A percentile compares a stretch with the other conserved stretches of the same genome.
Conservation (phyloP, 2,329 filamentous ascomycete genomes). For the Nemania sp. region DNA sequence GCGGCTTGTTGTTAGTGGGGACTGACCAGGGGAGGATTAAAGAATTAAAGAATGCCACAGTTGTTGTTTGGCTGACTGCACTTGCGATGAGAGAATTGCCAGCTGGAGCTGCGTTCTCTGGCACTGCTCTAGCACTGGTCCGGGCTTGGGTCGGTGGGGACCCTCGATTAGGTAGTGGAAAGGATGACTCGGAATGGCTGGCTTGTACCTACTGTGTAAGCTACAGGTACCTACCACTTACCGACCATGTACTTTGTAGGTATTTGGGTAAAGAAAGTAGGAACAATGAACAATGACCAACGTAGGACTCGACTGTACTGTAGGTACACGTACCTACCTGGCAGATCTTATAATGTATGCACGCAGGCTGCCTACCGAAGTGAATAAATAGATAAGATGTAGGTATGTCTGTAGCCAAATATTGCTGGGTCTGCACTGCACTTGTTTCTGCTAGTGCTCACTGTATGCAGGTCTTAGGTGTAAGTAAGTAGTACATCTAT, state of each 20-base stretch:
- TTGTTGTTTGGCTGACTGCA: neutral
- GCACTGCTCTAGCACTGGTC: neutral
- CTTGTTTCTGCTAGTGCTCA: neutral
- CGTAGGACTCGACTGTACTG: too few relatives aligned
- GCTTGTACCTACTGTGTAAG: neutral
- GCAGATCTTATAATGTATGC: too few relatives aligned
- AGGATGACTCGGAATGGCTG: constrained; percentile 11
- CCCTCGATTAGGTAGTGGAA: constrained; percentile 1
- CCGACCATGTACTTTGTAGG: too few relatives aligned
- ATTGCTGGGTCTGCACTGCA: neutral
- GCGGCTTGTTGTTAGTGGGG: constrained; percentile 15
- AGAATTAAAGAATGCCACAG: constrained; percentile 22
- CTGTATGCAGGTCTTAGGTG: neutral
- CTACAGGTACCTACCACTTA: too few relatives aligned
- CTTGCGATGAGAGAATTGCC: neutral
- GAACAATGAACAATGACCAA: neutral
- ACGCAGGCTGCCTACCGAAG: too few relatives aligned
- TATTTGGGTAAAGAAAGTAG: neutral
- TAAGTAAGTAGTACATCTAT: too few relatives aligned
- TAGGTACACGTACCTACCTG: too few relatives aligned
- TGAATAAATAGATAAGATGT: too few relatives aligned
- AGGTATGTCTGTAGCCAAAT: neutral
- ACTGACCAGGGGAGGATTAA: neutral
- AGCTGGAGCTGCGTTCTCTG: constrained; percentile 1
- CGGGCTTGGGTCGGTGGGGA: neutral